Percentiles rank a stretch among this genome's conserved stretches.
These are phyloP conservation scores for Saccharomycopsis hybrid DNA, from an alignment of 1,139 yeast genomes.

Conservation along the genomic window DNA sequence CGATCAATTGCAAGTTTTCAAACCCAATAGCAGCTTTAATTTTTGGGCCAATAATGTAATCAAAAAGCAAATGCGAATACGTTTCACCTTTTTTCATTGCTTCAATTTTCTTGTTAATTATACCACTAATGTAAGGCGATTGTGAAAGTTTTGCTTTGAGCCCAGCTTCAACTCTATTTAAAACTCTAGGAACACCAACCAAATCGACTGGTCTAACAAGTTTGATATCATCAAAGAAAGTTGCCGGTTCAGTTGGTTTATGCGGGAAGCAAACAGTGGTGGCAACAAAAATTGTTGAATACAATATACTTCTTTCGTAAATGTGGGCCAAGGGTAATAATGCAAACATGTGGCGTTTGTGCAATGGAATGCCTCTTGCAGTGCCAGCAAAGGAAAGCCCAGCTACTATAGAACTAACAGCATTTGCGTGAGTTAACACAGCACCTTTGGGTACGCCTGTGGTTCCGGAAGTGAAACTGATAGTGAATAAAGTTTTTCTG, in stretches of 20 bases:
- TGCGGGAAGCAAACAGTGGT: conserved; percentile 37
- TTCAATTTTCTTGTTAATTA: conserved; percentile 30
- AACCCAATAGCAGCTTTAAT: conserved; percentile 46
- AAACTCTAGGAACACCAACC: conserved; percentile 56
- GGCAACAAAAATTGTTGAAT: conserved; percentile 18
- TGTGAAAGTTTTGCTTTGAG: conserved; percentile 31
- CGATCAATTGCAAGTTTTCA: conserved; percentile 35
- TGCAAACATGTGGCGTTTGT: conserved; percentile 22
- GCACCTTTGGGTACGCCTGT: conserved; percentile 54
- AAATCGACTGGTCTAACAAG: conserved; percentile 43
- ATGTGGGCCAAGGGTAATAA: conserved; percentile 15
- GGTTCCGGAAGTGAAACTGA: conserved; percentile 52
- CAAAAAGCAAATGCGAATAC: conserved; percentile 13
- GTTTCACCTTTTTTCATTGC: conserved; percentile 23
- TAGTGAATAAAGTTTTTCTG: conserved; percentile 41
- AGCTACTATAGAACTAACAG: conserved; percentile 33
- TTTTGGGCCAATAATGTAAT: conserved; percentile 28
- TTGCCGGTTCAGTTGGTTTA: conserved; percentile 25
- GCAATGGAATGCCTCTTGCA: conserved; percentile 19
- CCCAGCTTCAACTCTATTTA: conserved; percentile 47
- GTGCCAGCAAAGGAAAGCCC: conserved; percentile 26
- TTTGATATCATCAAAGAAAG: conserved; percentile 45
- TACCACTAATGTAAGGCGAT: conserved; percentile 30
- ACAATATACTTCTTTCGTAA: conserved; percentile 1
- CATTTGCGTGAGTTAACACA: conserved; percentile 38